These are phyloP conservation scores for Colletotrichum incanum DNA, from an alignment of 2,329 filamentous ascomycete species.

Conservation along the genomic window DNA sequence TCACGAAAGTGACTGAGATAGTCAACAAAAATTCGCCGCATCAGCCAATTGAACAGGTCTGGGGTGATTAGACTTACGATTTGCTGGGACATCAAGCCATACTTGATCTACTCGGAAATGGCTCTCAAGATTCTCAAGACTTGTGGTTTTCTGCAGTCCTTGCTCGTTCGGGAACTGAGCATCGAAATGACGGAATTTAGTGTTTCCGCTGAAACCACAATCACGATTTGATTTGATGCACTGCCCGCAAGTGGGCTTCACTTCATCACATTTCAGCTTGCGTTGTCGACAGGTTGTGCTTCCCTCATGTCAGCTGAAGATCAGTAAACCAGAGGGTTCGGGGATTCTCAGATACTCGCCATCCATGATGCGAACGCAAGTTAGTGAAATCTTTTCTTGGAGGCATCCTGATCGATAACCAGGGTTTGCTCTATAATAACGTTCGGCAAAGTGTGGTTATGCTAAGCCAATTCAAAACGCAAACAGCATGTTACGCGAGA, in stretches of 20 bases:
- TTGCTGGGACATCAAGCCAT: slow-evolving; percentile 12
- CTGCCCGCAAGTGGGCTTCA: slow-evolving; percentile 45
- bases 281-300: slow-evolving; percentile 33
- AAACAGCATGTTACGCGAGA: too few species aligned
- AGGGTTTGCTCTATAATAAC: background rate
- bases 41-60: too few species aligned
- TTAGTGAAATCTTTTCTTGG: background rate
- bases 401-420: background rate
- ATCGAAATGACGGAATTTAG: slow-evolving; percentile 18
- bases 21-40: background rate
- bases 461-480: too few species aligned
- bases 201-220: slow-evolving; percentile 24
- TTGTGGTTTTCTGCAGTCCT: background rate
- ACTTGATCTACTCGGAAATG: slow-evolving; percentile 8
- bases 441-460: too few species aligned
- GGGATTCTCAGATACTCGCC: background rate
- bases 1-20: slow-evolving; percentile 3
- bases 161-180: background rate
- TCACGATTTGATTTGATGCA: slow-evolving; percentile 44
- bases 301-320: slow-evolving; percentile 6
- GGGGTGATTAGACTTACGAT: background rate
- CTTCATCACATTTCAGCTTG: slow-evolving; percentile 50
- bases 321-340: too few species aligned
- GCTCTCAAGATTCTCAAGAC: background rate
- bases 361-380: slow-evolving; percentile 30